Conservation (phyloP, 1,139 yeast species). For the Taiozyma sp. region DNA sequence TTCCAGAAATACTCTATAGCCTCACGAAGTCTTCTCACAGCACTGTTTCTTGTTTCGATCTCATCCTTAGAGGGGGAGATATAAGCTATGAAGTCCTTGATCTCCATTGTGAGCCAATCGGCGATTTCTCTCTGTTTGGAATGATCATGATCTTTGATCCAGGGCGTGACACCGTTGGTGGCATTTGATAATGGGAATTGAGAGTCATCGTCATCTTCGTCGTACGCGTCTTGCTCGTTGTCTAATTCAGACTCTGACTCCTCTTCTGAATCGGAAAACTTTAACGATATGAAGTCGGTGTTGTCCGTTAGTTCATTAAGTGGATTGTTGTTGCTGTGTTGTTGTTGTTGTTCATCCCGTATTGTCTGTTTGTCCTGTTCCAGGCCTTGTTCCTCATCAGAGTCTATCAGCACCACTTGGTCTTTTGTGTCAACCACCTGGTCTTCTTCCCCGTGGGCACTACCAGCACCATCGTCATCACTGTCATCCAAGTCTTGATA, state of each 20-base stretch:
- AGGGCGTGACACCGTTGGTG: slow-evolving; percentile 54
- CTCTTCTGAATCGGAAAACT: slow-evolving; percentile 40
- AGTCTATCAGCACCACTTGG: not conserved
- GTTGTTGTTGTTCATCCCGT: slow-evolving; percentile 4
- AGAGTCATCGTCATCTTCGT: slow-evolving; percentile 22
- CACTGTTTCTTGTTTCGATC: slow-evolving; percentile 61
- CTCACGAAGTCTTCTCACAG: slow-evolving; percentile 56
- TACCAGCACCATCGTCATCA: slow-evolving; percentile 7
- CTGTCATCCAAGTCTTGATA: slow-evolving; percentile 13
- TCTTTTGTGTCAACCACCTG: not conserved
- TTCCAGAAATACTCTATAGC: slow-evolving; percentile 69
- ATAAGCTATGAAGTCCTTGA: slow-evolving; percentile 79
- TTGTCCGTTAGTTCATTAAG: slow-evolving; percentile 39
- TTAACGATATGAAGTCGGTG: slow-evolving; percentile 59
- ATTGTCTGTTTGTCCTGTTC: not conserved
- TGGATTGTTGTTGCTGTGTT: not conserved
- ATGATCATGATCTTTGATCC: slow-evolving; percentile 77
- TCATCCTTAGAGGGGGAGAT: slow-evolving; percentile 84
- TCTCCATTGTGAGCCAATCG: slow-evolving; percentile 86
- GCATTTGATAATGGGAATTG: slow-evolving; percentile 4
- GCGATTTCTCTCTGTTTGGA: slow-evolving; percentile 71
- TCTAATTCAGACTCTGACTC: slow-evolving; percentile 24
- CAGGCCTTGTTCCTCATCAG: not conserved
- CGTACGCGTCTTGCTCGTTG: slow-evolving; percentile 32
- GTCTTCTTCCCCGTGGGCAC: slow-evolving; percentile 4